Conservation (phyloP, 495 filamentous ascomycete species). For the Penicillium soppii region DNA sequence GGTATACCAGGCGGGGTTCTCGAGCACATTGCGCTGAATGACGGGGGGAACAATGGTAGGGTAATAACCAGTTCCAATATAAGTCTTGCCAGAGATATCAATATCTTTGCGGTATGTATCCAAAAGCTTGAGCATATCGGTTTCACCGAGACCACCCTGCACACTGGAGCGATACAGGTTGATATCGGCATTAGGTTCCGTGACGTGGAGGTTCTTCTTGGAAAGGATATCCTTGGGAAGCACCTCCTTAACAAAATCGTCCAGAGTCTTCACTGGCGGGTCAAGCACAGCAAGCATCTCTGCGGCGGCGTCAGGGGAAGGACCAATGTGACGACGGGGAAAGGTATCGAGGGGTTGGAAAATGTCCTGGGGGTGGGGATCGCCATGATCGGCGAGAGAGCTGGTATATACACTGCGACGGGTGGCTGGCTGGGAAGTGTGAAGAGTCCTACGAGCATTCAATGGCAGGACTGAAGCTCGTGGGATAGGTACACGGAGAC, state of each 20-base stretch:
- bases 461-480: slow-evolving; percentile 28
- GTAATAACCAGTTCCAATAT: slow-evolving; percentile 88
- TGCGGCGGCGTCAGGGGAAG: slow-evolving; percentile 65
- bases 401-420: slow-evolving; percentile 42
- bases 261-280: slow-evolving; percentile 69
- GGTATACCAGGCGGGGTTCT: slow-evolving; percentile 97
- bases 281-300: slow-evolving; percentile 82
- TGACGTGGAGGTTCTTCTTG: slow-evolving; percentile 50
- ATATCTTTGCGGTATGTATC: slow-evolving; percentile 64
- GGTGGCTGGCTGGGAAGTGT: slow-evolving; percentile 26
- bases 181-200: slow-evolving; percentile 36
- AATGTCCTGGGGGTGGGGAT: slow-evolving; percentile 41
- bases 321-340: slow-evolving; percentile 88
- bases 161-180: slow-evolving; percentile 44
- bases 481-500: slow-evolving; percentile 29
- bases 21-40: slow-evolving; percentile 90
- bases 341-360: slow-evolving; percentile 66
- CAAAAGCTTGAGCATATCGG: slow-evolving; percentile 62
- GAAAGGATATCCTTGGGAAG: slow-evolving; percentile 83
- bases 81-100: slow-evolving; percentile 55
- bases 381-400: slow-evolving; percentile 41
- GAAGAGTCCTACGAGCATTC: slow-evolving; percentile 22
- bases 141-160: slow-evolving; percentile 63
- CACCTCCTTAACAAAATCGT: slow-evolving; percentile 88
- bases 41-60: slow-evolving; percentile 84